Evolutionary conservation across 1,139 yeast genomes (phyloP), one percentile per base, ranked within the genome.

Genomic region (Candida tropicalis): DNA sequence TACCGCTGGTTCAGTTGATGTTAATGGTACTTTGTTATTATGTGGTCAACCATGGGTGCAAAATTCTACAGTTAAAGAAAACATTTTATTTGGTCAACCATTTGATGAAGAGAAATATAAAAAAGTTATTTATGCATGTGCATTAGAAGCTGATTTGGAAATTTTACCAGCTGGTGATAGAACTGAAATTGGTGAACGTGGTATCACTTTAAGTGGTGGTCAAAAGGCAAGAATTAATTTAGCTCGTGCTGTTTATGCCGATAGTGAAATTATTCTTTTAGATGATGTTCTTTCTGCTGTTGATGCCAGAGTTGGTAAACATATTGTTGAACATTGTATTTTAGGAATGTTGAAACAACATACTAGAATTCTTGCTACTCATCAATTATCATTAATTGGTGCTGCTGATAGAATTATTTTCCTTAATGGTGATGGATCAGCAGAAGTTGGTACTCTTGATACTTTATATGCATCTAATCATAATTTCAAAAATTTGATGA

Each of bases 11-110:
- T 28, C 55, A 0, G 57, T 78, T 2, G 58, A 59, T 42, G 63
- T 70, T 2, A 63, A 70, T 49, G 80, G 81, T 11, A 57, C 65
- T 2, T 51, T 63, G 12, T 51, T 73, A 20, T 60, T 75, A 38
- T 77, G 82, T 57, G 83, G 84, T 3, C 70, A 75, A 33, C 80
- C 81, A 16, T 50, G 78, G 78, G 66, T 72, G 35, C 77, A 72
- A 51, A 73, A 72, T 51, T 60, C 67, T 6, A 70, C 77, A 9
- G 65, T 71, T n/a, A 63, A 59, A 39, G 73, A 70, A 10, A 71
- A 71, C 48, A 69, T 71, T 39, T 22, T 58, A 7, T 71, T 71
- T 50, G 75, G 75, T 1, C 25, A 42, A 6, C 60, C 52, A 17
- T 60, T 45, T 31, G 63, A 66, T 46, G 57, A 57, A 38, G 48